These are phyloP conservation scores for Phytophthora cryptogea DNA, from an alignment of 352 stramenopile genomes.

Conservation along the genomic window DNA sequence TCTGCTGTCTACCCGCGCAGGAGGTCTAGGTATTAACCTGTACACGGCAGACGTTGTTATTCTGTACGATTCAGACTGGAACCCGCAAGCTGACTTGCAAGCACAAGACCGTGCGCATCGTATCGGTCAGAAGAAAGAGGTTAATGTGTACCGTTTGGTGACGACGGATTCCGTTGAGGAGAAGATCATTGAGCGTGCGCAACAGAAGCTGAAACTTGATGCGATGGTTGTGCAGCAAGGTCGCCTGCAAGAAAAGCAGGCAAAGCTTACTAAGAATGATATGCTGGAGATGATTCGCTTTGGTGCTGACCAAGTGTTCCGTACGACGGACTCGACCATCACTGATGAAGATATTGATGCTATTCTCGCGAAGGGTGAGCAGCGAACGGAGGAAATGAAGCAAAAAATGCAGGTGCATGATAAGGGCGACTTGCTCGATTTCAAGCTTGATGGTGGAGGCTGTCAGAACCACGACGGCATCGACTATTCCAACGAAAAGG, in stretches of 20 bases:
- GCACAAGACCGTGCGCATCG: slow-evolving; percentile 96
- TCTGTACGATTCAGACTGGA: slow-evolving; percentile 98
- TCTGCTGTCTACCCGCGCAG: slow-evolving; percentile 96
- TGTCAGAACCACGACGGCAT: slow-evolving; percentile 97
- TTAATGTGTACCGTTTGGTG: slow-evolving; percentile 95
- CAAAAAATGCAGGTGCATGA: slow-evolving; percentile 86
- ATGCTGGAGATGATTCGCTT: slow-evolving; percentile 98
- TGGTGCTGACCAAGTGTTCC: slow-evolving; percentile 98
- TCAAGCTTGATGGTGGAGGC: slow-evolving; percentile 93
- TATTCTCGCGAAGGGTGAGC: slow-evolving; percentile 93
- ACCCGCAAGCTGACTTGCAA: slow-evolving; percentile 97
- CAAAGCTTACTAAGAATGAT: slow-evolving; percentile 95
- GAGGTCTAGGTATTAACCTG: slow-evolving; percentile 98
- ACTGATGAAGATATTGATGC: slow-evolving; percentile 99
- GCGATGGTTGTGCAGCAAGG: slow-evolving; percentile 89
- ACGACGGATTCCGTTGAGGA: slow-evolving; percentile 98
- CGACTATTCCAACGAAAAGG: slow-evolving; percentile 95
- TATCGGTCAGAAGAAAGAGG: slow-evolving; percentile 98
- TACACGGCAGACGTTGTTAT: slow-evolving; percentile 99
- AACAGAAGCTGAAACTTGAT: slow-evolving; percentile 96
- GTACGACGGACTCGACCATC: slow-evolving; percentile 95
- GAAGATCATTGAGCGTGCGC: slow-evolving; percentile 98
- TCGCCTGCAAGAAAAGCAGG: slow-evolving; percentile 85
- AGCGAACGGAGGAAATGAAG: slow-evolving; percentile 89
- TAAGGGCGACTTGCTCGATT: slow-evolving; percentile 88